Evolutionary conservation across 805 yeast species (phyloP), one percentile per base, ranked within the genome.

Genomic region (Lachancea sp.): DNA sequence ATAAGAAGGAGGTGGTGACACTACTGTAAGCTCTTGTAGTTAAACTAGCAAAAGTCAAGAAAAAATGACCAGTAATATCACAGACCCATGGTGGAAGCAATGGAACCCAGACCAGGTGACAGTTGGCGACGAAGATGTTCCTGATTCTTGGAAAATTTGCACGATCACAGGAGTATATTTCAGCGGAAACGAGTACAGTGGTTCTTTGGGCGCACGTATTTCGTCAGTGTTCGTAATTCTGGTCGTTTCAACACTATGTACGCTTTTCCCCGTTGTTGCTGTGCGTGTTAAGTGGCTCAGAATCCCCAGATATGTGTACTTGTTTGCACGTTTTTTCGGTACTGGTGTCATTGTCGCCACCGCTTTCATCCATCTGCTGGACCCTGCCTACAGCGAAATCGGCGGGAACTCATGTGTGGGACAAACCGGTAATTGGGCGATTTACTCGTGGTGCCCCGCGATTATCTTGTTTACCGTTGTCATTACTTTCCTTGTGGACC

Each of bases 281-380:
- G 64, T 68, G 24, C 58, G 60, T 41, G 64, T 63, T 45, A 60
- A 68, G 7, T 58, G 64, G 48, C 51, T 71, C 34, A 60, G 64
- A 41, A 41, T 78, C 59, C 77, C 84, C 51, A 37, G 45, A 20
- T 54, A 49, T 32, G 52, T 53, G 22, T 56, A 55, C 34, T 41
- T 49, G n/a, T 32, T 50, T 35, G 46, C 65, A 51, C 20, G 53
- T 58, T 74, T 69, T 64, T 80, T 80, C 52, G 90, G 90, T 51
- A 72, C 86, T 5, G 90, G 90, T 41, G 89, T 82, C 33, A 82
- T 82, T 50, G 67, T 83, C 3, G 83, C 89, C 9, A 82, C 90
- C 5, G 85, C 88, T 0, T 83, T 79, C 50, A 73, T 82, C 45
- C 90, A 82, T 61, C 59, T 80, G 41, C 63, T 80, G 51, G 69